Evolutionary conservation across 768 basidiomycete genomes (phyloP).

Genomic region (Suillus placidus): DNA sequence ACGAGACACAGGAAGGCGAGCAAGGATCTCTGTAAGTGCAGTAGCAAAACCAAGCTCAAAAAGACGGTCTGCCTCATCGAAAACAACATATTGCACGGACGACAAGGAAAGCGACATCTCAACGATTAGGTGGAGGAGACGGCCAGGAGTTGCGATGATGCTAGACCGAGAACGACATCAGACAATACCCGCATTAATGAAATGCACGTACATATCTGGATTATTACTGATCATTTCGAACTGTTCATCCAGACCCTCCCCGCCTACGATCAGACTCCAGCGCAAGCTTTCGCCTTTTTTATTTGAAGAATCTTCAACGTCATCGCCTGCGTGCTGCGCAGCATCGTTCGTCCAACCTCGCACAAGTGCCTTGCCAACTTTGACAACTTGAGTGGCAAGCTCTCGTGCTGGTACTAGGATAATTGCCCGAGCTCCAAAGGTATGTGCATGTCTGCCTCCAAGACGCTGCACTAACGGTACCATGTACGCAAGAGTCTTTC

Average conservation of each 20-base stretch:
- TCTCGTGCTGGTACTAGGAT: conserved; percentile 93
- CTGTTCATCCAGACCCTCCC: conserved; percentile 93
- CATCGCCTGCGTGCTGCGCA: conserved; percentile 69
- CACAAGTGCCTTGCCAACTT: conserved; percentile 93
- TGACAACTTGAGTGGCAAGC: conserved; percentile 89
- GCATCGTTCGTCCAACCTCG: conserved; percentile 71
- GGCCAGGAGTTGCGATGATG: conserved; percentile 97
- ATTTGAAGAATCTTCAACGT: conserved; percentile 48
- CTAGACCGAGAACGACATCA: conserved; percentile 43
- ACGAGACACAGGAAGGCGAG: conserved; percentile 81
- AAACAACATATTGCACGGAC: conserved; percentile 87
- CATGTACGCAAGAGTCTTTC: conserved; percentile 96
- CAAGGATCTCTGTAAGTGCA: conserved; percentile 88
- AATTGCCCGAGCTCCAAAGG: conserved; percentile 84
- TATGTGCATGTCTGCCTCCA: conserved; percentile 73
- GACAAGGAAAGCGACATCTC: conserved; percentile 96
- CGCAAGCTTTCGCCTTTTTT: conserved; percentile 62
- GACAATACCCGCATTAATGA: conserved; percentile 6
- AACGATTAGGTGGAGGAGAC: conserved; percentile 92
- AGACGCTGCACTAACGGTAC: conserved; percentile 88
- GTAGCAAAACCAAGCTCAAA: conserved; percentile 99
- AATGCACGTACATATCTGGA: conserved; percentile 83
- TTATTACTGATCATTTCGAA: conserved; percentile 94
- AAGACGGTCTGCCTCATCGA: conserved; percentile 97
- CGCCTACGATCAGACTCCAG: conserved; percentile 96